Evolutionary conservation across 768 basidiomycete genomes (phyloP).

Genomic region (Rhodosporidiobolus odoratus): DNA sequence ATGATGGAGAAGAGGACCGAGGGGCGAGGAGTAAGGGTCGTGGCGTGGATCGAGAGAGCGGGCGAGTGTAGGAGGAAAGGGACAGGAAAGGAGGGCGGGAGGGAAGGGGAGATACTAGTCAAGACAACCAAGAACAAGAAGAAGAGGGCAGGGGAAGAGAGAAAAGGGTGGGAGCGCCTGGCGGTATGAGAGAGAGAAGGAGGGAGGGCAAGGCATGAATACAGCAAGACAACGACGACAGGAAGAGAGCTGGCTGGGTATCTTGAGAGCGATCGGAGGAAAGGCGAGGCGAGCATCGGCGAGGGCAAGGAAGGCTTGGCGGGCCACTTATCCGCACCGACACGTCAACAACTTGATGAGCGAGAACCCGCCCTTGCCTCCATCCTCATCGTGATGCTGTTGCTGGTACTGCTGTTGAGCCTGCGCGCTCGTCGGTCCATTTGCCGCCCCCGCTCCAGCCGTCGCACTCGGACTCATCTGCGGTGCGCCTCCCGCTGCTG

Average conservation of each 20-base stretch:
- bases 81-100: slow-evolving; percentile 1
- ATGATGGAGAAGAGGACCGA: not conserved
- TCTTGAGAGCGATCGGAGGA: slow-evolving; percentile 46
- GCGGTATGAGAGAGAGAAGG: slow-evolving; percentile 67
- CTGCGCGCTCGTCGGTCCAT: slow-evolving; percentile 21
- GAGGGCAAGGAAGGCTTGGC: slow-evolving; percentile 51
- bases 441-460: not conserved
- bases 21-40: not conserved
- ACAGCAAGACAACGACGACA: slow-evolving; percentile 56
- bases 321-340: slow-evolving; percentile 35
- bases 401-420: slow-evolving; percentile 27
- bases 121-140: not conserved
- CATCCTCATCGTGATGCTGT: slow-evolving; percentile 23
- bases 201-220: slow-evolving; percentile 68
- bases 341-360: slow-evolving; percentile 40
- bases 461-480: not conserved
- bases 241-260: slow-evolving; percentile 58
- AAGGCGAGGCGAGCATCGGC: slow-evolving; percentile 20
- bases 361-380: slow-evolving; percentile 35
- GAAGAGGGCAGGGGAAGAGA: not conserved
- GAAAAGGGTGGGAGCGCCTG: slow-evolving; percentile 42
- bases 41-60: not conserved
- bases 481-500: slow-evolving; percentile 1
- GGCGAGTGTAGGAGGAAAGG: not conserved
- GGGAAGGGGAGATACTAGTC: no score